Conservation (phyloP, 352 stramenopile genomes). For the Phytophthora hibernalis region DNA sequence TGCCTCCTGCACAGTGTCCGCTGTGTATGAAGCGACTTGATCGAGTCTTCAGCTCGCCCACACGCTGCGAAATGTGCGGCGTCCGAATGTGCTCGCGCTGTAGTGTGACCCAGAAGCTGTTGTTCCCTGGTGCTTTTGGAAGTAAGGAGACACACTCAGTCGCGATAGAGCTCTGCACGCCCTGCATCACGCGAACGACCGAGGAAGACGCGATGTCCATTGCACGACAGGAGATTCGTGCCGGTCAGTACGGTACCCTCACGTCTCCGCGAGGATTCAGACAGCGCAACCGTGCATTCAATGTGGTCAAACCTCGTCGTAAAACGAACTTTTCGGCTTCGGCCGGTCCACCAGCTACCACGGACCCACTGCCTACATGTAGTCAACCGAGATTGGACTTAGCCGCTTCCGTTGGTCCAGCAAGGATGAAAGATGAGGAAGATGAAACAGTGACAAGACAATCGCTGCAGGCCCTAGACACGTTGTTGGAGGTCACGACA, state of each 20-base stretch:
- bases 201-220: conserved; percentile 32
- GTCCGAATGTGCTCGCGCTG: conserved; percentile 40
- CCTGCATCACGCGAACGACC: conserved; percentile 31
- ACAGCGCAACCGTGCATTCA: conserved; percentile 18
- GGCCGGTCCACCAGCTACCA: conserved; percentile 18
- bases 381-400: conserved; percentile 22
- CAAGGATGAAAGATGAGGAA: conserved; percentile 1
- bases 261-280: conserved; percentile 23
- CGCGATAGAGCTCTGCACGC: conserved; percentile 32
- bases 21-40: conserved; percentile 27
- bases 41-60: conserved; percentile 28
- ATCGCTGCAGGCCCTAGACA: conserved; percentile 27
- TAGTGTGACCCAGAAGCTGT: conserved; percentile 33
- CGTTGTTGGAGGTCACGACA: conserved; percentile 21
- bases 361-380: neutral
- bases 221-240: conserved; percentile 42
- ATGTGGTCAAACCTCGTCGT: conserved; percentile 12
- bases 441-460: conserved; percentile 19
- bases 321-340: conserved; percentile 26
- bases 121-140: conserved; percentile 28
- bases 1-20: conserved; percentile 16
- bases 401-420: conserved; percentile 23
- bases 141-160: conserved; percentile 33
- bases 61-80: conserved; percentile 41
- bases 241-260: conserved; percentile 38